Base-by-base conservation (phyloP, 257 asterid species). In the Dorcoceras hygrometricum region DNA sequence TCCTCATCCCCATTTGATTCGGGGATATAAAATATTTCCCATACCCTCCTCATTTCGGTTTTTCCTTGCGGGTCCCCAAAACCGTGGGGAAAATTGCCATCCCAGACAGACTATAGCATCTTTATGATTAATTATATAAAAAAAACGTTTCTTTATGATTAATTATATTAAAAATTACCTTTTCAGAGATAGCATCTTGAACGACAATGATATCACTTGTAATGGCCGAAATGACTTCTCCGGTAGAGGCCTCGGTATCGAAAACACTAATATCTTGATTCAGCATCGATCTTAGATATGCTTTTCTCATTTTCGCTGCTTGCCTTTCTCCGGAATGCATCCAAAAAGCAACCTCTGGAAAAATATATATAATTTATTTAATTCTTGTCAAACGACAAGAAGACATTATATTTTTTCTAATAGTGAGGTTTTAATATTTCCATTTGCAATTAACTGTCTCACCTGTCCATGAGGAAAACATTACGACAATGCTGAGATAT, bases 231-330 rank as follows among this genome's bases (percentile, higher is more conserved):
- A 94, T 90, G 39, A 94, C 96, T 78, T 94, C 87, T 2, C 97
- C 98, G 1, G 98, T 90, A 0, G 99, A 88, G 22, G 95, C 72
- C 59, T 94, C 96, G 0, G 93, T 90, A 50, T 94, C 99, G 18
- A 94, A 94, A 16, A 81, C 77, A 69, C 93, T 82, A 19, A 94
- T 87, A 10, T 94, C 99, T 75, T 94, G 96, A 78, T 77, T 88
- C 22, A 94, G 68, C 96, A 94, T 88, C 2, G 83, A 76, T 64
- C 82, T 79, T 64, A 94, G 27, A 74, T 94, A 94, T 4, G 97
- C 93, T 95, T 90, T 88, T 77, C 99, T 88, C 95, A 94, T 94
- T 56, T 94, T 90, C 4, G 95, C 90, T 2, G 99, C 99, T 83
- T 94, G 99, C 58, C 99, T 80, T 62, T 94, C 99, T 58, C 99